Evolutionary conservation across 2,329 filamentous ascomycete species (phyloP), one percentile per base, ranked within the genome.

Genomic region (Dothidotthia symphoricarpi): DNA sequence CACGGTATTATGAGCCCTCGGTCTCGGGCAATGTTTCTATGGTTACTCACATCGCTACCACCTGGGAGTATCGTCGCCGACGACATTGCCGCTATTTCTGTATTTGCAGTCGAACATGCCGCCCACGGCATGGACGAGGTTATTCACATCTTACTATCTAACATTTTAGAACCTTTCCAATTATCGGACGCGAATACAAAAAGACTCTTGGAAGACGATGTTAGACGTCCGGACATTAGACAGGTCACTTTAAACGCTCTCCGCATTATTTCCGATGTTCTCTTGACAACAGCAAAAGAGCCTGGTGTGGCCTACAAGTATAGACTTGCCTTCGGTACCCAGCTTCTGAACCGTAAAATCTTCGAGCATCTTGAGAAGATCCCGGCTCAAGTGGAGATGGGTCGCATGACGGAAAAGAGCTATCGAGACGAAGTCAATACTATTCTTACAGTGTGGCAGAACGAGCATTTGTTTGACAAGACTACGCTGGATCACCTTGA

Each of bases 51-150:
- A 3, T 81, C 89, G 12, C 72, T 97, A 16, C 93, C 93, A 3
- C 82, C 80, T 3, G 80, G 88, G 26, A 79, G 82, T 2, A 85
- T 79, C 50, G 74, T 96, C 16, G 79, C 87, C 17, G 88, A 88
- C 57, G 89, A 97, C 57, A 80, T 97, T 30, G 90, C 88, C 1
- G 79, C 89, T 4, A 76, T 96, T 2, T 91, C 90, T 1, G 79
- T 85, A 3, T 96, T 97, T 67, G 90, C 90, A 10, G 88, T 97
- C 39, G 84, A 83, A 2, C 88, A 97, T 62, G 86, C 89, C 1
- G 87, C 85, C 26, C 77, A 82, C 14, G 93, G 90, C 12, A 86
- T 88, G 10, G 86, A 94, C 48, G 93, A 97, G 69, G 84, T 96
- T 24, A 89, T 95, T n/a, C 80, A 91, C 33, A 80, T 95, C 68